Evolutionary conservation across 176 grass and related monocot genomes (phyloP), one percentile per base, ranked within the genome.

Genomic region (Cenchrus purpureus): DNA sequence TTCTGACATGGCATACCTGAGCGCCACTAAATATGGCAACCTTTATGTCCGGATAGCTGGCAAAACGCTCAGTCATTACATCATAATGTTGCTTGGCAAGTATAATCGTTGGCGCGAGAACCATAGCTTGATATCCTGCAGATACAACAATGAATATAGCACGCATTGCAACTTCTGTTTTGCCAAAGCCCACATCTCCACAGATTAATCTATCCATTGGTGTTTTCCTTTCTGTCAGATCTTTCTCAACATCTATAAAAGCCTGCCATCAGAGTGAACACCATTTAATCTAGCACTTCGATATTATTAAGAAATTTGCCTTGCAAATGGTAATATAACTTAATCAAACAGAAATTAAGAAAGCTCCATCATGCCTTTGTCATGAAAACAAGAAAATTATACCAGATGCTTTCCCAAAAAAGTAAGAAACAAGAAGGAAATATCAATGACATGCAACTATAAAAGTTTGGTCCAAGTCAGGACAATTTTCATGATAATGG

Each of bases 161-260:
- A 66, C 96, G 93, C 73, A 98, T 72, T 76, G 96, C 96, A 43
- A 98, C 96, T 88, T 98, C 93, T 0, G 93, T 98, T 92, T 98
- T 98, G 49, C 96, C 96, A 85, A 98, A 98, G 46, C 96, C 96
- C 84, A 98, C 96, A 93, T 98, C 96, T 76, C 96, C 96, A 75
- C 93, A 98, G 60, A 98, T 98, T 71, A 98, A 84, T 83, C 95
- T 94, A 80, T 98, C 95, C 95, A 98, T 98, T 48, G 96, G 96
- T 62, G 96, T 95, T 90, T 90, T 91, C 83, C 96, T 88, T 90
- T 98, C 93, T 25, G 93, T 94, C 73, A 98, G 79, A 90, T 98
- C 93, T 78, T 84, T 98, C 74, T 94, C 91, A 82, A 98, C 93
- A 87, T 98, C 96, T 89, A 95, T 89, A 89, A 98, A 98, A 73